Conservation (phyloP, 1,284 basidiomycete genomes). For the Sporisorium iseilematis-ciliati region DNA sequence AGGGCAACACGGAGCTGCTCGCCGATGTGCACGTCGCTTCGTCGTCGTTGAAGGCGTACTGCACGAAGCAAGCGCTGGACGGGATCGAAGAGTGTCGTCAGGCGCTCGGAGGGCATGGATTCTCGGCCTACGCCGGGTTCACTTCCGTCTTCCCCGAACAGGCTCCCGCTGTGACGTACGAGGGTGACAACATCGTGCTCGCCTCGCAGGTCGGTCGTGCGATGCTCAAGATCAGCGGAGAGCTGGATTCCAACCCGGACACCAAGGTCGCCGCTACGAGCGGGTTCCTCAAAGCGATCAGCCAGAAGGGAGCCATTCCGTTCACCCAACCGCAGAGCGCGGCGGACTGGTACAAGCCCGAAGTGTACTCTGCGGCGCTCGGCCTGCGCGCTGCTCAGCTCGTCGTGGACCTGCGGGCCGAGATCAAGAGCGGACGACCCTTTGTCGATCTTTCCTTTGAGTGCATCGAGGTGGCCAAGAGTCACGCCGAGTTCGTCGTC, state of each 20-base stretch:
- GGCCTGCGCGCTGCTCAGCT: constrained; percentile 57
- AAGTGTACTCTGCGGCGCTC: constrained; percentile 56
- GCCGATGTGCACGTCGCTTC: constrained; percentile 70
- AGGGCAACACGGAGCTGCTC: constrained; percentile 69
- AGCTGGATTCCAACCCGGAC: constrained; percentile 45
- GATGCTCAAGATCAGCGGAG: constrained; percentile 61
- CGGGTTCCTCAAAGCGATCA: constrained; percentile 55
- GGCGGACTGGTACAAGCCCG: constrained; percentile 54
- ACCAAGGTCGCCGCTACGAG: constrained; percentile 54
- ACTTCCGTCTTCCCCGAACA: constrained; percentile 62
- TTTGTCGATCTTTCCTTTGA: constrained; percentile 61
- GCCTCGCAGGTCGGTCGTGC: constrained; percentile 63
- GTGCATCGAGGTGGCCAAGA: constrained; percentile 63
- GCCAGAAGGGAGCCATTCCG: constrained; percentile 34
- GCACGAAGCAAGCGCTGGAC: constrained; percentile 69
- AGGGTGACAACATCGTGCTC: constrained; percentile 67
- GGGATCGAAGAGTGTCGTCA: constrained; percentile 70
- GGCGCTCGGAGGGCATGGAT: constrained; percentile 70
- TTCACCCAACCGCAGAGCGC: constrained; percentile 48
- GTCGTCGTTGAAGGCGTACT: constrained; percentile 69
- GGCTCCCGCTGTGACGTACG: constrained; percentile 68
- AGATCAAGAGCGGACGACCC: constrained; percentile 48
- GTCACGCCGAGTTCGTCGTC: constrained; percentile 62
- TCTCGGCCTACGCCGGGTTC: constrained; percentile 66
- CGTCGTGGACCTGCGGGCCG: constrained; percentile 59